These are phyloP conservation scores for Solanum hybrid DNA, from an alignment of 305 asterid species.

Conservation along the genomic window DNA sequence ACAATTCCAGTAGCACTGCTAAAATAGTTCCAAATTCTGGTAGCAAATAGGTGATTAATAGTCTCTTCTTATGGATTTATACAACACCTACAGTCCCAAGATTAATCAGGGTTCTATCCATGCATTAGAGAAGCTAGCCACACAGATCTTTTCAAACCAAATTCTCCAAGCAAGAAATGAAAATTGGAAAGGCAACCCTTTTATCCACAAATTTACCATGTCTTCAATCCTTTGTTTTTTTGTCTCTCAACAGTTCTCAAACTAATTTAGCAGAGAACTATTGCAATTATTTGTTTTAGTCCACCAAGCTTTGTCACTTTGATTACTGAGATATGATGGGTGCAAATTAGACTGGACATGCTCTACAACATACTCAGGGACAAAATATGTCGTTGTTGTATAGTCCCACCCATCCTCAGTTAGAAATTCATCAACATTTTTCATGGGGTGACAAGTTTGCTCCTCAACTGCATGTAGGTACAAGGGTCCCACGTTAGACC, in stretches of 20 bases:
- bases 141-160: too few species aligned
- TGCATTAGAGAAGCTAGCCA: too few species aligned
- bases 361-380: not conserved
- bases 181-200: too few species aligned
- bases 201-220: too few species aligned
- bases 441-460: not conserved
- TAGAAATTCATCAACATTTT: not conserved
- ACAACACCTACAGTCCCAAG: too few species aligned
- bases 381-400: not conserved
- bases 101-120: too few species aligned
- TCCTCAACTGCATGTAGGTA: not conserved
- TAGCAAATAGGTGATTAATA: too few species aligned
- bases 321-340: not conserved
- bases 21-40: too few species aligned
- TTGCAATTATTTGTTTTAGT: not conserved
- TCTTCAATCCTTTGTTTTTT: too few species aligned
- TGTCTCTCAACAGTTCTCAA: not conserved
- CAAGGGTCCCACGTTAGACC: not conserved
- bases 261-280: not conserved
- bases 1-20: too few species aligned
- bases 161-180: too few species aligned
- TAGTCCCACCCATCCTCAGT: not conserved
- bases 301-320: not conserved
- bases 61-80: too few species aligned
- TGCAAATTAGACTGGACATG: not conserved